Conservation (phyloP, 169 alveolate genomes). For the Plasmodium inui region DNA sequence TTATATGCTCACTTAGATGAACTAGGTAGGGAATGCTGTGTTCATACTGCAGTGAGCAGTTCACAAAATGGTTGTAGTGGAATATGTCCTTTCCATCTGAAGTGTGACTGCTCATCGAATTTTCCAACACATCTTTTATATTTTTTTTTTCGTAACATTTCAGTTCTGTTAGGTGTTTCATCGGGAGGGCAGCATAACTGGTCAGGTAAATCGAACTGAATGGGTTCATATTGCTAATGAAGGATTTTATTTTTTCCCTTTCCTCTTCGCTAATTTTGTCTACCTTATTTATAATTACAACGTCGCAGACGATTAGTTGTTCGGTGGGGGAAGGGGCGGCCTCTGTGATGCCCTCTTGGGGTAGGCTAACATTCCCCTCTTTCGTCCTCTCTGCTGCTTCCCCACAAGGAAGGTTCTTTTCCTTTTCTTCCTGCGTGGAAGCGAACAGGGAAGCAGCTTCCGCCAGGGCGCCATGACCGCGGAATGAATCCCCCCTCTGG, state of each 20-base stretch:
- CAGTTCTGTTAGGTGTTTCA: constrained; percentile 55
- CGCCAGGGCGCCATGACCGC: neutral
- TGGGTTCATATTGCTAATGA: constrained; percentile 51
- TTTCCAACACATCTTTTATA: constrained; percentile 30
- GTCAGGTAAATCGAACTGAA: constrained; percentile 36
- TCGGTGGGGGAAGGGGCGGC: neutral
- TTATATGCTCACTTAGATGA: constrained; percentile 29
- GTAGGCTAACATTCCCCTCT: neutral
- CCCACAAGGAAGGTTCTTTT: neutral
- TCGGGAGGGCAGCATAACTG: constrained; percentile 33
- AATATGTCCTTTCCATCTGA: neutral
- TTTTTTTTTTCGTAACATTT: constrained; percentile 73
- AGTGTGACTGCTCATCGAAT: neutral
- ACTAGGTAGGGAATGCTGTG: constrained; percentile 21
- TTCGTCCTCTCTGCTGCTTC: neutral
- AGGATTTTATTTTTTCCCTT: constrained; percentile 33
- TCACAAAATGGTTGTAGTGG: constrained; percentile 54
- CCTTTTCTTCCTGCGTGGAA: neutral
- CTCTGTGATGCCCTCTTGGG: no score
- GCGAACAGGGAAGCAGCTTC: neutral
- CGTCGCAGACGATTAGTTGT: constrained; percentile 64
- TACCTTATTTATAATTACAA: constrained; percentile 57
- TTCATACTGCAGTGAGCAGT: constrained; percentile 16
- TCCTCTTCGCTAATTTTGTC: constrained; percentile 46
- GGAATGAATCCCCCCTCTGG: neutral